Evolutionary conservation across 2,329 filamentous ascomycete species (phyloP), one percentile per base, ranked within the genome.

Genomic region (Leptographium galeiforme): DNA sequence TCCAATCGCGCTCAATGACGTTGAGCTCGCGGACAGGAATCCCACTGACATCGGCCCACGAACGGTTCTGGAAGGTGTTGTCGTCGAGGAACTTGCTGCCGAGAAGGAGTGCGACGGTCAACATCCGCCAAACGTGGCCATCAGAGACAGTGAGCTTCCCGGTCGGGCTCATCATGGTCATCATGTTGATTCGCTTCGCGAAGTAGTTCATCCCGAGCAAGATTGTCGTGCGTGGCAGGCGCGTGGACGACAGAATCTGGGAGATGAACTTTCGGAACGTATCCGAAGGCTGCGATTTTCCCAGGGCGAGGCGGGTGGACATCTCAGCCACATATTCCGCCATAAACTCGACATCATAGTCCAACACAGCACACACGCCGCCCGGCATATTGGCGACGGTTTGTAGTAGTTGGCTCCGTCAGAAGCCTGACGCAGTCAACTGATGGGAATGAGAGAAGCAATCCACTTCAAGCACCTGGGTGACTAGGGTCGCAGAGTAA

Each of bases 281-380:
- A n/a, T 58, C 56, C 0, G 60, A 53, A 7, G 56, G 47, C 14
- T 53, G 49, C 30, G 81, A 75, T 16, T 84, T 82, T 61, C 87
- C 72, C 18, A 74, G 73, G 44, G 80, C 74, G 38, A 82, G 69
- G 46, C 78, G 74, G 30, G 74, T 78, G 57, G 89, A 82, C 82
- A 91, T 94, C 66, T 95, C 87, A 58, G 88, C 85, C 66, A 95
- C 89, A 69, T 95, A 96, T 67, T 95, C 89, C 58, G 89, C 85
- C 90, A 95, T 96, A 68, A 86, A 76, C 66, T 95, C 89, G 81
- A 95, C 91, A 70, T 95, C 89, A 68, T 96, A 96, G 74, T 95
- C 90, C 70, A 96, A 81, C 71, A 94, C 87, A 63, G 89, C 89
- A 62, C 90, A 93, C 41, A 96, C 90, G 62, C 90, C 90, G 66